Base-by-base conservation (phyloP, 768 basidiomycete species). In the Arthromyces matolae region DNA sequence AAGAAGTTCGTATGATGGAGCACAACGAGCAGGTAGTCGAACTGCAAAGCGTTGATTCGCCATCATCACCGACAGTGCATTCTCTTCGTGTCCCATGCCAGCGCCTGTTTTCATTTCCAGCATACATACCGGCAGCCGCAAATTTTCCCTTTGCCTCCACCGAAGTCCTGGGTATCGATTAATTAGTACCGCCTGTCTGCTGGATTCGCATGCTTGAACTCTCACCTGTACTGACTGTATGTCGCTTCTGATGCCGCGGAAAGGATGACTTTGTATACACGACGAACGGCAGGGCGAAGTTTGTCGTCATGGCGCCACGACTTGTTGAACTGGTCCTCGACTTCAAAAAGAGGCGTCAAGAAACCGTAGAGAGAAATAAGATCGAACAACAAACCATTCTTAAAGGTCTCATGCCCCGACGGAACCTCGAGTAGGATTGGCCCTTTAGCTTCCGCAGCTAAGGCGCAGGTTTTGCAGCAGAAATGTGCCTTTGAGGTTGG, bases 81-180 rank as follows among this genome's bases (percentile, higher is more conserved):
- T 78, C 72, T 14, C 85, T 71, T 28, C 75, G 74, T 9, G 85
- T 87, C 16, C 86, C 85, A 60, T 87, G 85, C 84, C 83, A 87
- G 18, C 85, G 77, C 24, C 84, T 79, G 53, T 84, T 83, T 62
- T 86, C 83, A 53, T 86, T 86, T 24, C 85, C 85, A 23, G 78
- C 64, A 5, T 81, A 78, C 36, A 80, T 70, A 28, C 81, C 81
- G 3, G 71, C 53, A 28, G 70, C 56, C 3, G 60, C 70, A 50
- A 86, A 86, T 24, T 83, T 76, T 1, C 84, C 84, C 37, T 76
- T 74, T 31, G 67, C 54, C 60, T 87, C 85, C 5, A 86, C 81
- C 9, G 66, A 67, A 18, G 74, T 57, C 37, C 84, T 85, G 28
- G n/a, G n/a, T n/a, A n/a, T n/a, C n/a, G n/a, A n/a, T n/a, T n/a